phyloP scores from a whole-genome alignment of 768 basidiomycete genomes.

The Suillus spraguei region DNA sequence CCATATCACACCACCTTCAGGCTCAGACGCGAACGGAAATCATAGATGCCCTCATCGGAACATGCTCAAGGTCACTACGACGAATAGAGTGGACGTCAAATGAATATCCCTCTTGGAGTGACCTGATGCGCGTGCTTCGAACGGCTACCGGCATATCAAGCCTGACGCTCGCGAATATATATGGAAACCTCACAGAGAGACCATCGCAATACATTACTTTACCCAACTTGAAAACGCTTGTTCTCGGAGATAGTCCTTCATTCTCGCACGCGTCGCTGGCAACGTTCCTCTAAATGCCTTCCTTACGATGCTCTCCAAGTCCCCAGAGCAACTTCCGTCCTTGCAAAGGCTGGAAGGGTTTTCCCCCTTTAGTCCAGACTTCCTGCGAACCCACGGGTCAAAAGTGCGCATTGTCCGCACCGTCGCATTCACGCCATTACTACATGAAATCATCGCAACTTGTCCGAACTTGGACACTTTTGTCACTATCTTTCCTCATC shows the following conservation, averaged over 20 bases:
- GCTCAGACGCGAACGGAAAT: constrained; percentile 35
- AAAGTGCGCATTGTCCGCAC: constrained; percentile 46
- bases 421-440: constrained; percentile 35
- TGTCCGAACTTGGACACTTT: constrained; percentile 46
- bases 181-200: constrained; percentile 31
- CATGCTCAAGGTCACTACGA: constrained; percentile 38
- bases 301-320: constrained; percentile 37
- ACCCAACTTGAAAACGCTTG: constrained; percentile 43
- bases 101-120: constrained; percentile 43
- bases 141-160: constrained; percentile 37
- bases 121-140: constrained; percentile 40
- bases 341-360: constrained; percentile 46
- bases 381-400: constrained; percentile 42
- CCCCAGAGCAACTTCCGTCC: constrained; percentile 38
- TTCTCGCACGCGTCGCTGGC: constrained; percentile 35
- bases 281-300: constrained; percentile 43
- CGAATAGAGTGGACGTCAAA: constrained; percentile 49
- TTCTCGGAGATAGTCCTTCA: constrained; percentile 38
- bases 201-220: constrained; percentile 32
- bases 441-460: constrained; percentile 38
- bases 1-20: constrained; percentile 24
- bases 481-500: constrained; percentile 39
- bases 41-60: constrained; percentile 33
- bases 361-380: constrained; percentile 43
- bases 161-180: constrained; percentile 44